phyloP scores from a whole-genome alignment of 768 basidiomycete genomes.

The Lactifluus subvellereus region DNA sequence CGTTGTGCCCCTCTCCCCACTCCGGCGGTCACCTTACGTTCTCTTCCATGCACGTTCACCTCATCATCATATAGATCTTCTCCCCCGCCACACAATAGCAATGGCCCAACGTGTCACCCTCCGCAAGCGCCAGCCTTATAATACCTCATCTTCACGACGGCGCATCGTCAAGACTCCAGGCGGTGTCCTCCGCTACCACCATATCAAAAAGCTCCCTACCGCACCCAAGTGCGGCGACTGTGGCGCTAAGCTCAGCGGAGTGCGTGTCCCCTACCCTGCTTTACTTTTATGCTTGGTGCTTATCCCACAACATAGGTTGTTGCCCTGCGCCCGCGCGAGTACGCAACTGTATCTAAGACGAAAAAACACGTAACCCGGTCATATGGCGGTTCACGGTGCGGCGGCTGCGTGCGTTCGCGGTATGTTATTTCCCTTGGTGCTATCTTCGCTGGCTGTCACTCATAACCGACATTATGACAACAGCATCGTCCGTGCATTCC shows the following conservation, averaged over 20 bases:
- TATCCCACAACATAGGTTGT: slow-evolving; percentile 54
- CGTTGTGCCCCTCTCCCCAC: not conserved
- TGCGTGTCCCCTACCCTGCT: slow-evolving; percentile 39
- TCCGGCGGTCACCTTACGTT: not conserved
- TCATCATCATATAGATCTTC: slow-evolving; percentile 1
- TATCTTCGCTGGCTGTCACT: slow-evolving; percentile 9
- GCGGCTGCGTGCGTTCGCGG: slow-evolving; percentile 93
- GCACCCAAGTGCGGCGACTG: slow-evolving; percentile 99
- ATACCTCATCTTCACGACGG: slow-evolving; percentile 94
- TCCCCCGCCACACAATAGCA: slow-evolving; percentile 20
- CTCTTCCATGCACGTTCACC: not conserved
- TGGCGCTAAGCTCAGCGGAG: slow-evolving; percentile 88
- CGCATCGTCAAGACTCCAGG: slow-evolving; percentile 97
- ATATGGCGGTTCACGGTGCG: slow-evolving; percentile 97
- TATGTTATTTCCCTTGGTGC: slow-evolving; percentile 33
- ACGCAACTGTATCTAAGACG: slow-evolving; percentile 94
- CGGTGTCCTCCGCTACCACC: slow-evolving; percentile 97
- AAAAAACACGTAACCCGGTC: slow-evolving; percentile 95
- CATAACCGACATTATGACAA: not conserved
- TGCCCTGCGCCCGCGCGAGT: slow-evolving; percentile 92
- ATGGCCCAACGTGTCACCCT: slow-evolving; percentile 99
- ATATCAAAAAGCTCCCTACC: slow-evolving; percentile 89
- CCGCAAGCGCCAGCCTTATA: slow-evolving; percentile 97
- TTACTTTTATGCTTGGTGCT: not conserved
- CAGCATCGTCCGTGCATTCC: slow-evolving; percentile 96